A percentile compares a stretch with the other conserved stretches of the same genome.
Conservation (phyloP, 2,329 filamentous ascomycete genomes). For the Triangularia verruculosa region DNA sequence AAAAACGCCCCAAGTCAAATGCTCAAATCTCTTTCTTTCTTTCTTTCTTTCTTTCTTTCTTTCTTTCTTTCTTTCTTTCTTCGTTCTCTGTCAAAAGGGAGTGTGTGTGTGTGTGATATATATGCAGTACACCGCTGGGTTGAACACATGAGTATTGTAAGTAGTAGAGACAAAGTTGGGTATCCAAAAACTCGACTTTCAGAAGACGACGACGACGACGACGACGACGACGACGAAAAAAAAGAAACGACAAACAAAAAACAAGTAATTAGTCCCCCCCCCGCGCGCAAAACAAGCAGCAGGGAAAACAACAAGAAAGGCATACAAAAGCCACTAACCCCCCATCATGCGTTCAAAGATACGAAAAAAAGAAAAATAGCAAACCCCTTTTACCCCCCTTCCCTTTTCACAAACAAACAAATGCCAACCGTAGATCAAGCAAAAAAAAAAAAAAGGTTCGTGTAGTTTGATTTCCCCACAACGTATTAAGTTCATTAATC, state of each 20-base stretch:
- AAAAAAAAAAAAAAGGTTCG: constrained; percentile 7
- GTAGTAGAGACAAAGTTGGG: background rate
- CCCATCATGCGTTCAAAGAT: background rate
- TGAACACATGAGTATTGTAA: too few species aligned
- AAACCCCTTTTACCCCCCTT: background rate
- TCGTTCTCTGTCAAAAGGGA: background rate
- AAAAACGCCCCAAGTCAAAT: background rate
- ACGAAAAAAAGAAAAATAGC: background rate
- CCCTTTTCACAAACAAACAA: constrained; percentile 10
- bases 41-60: too few species aligned
- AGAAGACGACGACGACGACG: background rate
- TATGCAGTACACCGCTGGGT: background rate
- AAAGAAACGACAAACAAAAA: background rate
- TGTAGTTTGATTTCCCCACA: background rate
- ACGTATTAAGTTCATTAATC: constrained; percentile 1
- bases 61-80: too few species aligned
- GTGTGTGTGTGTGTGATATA: background rate
- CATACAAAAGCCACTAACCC: background rate
- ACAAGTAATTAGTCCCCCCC: background rate
- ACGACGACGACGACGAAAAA: background rate
- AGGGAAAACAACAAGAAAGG: too few species aligned
- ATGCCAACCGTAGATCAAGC: constrained; percentile 4
- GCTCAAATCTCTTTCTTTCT: background rate
- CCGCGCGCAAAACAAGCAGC: too few species aligned
- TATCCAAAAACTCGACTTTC: constrained; percentile 16